These are phyloP conservation scores for Metarhizium humberi DNA, from an alignment of 2,329 filamentous ascomycete genomes.

Conservation along the genomic window DNA sequence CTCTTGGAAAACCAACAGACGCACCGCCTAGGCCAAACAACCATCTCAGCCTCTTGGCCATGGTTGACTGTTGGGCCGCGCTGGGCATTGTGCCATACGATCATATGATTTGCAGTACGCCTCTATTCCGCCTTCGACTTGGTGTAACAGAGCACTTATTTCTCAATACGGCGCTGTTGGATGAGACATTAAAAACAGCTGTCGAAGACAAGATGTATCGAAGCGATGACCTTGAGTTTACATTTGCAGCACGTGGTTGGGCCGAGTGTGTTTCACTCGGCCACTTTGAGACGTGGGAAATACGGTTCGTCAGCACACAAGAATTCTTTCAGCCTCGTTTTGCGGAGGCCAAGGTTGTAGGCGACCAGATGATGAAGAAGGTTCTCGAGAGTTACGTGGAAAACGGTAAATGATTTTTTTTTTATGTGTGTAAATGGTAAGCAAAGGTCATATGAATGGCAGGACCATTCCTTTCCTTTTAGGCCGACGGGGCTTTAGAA, in stretches of 20 bases:
- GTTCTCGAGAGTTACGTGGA: slow-evolving; percentile 70
- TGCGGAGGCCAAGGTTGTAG: slow-evolving; percentile 74
- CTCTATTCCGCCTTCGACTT: slow-evolving; percentile 91
- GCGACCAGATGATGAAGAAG: slow-evolving; percentile 95
- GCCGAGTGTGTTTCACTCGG: slow-evolving; percentile 86
- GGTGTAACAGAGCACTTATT: slow-evolving; percentile 97
- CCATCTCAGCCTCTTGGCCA: slow-evolving; percentile 84
- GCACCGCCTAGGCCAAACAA: slow-evolving; percentile 66
- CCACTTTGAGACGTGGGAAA: slow-evolving; percentile 86
- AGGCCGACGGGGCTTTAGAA: too few species aligned
- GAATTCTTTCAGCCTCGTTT: slow-evolving; percentile 87
- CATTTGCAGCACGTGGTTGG: slow-evolving; percentile 93
- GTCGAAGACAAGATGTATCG: slow-evolving; percentile 86
- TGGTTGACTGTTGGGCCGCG: slow-evolving; percentile 97
- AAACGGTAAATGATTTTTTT: slow-evolving; percentile 2
- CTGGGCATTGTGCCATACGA: slow-evolving; percentile 93
- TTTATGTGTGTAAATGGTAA: background rate
- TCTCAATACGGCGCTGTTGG: slow-evolving; percentile 68
- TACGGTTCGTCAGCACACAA: slow-evolving; percentile 86
- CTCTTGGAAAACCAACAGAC: slow-evolving; percentile 61
- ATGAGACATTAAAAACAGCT: slow-evolving; percentile 77
- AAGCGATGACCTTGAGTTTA: slow-evolving; percentile 95
- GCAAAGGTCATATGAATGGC: background rate
- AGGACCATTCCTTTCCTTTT: background rate
- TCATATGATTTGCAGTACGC: slow-evolving; percentile 99